A percentile compares a stretch with the other conserved stretches of the same genome.
Evolutionary conservation across 352 stramenopile genomes (phyloP).

Genomic region (Phytophthora sojae): DNA sequence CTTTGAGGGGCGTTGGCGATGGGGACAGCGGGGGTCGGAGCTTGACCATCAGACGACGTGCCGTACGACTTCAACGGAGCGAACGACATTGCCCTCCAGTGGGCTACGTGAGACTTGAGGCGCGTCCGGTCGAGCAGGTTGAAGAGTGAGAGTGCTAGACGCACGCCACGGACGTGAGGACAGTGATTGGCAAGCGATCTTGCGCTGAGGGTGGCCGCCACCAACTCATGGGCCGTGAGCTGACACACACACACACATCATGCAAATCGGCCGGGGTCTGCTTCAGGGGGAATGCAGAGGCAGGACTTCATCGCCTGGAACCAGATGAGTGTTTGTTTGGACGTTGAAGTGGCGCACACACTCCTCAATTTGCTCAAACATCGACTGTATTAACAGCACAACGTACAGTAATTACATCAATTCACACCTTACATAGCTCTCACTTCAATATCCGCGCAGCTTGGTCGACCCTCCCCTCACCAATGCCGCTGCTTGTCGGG

Average conservation of each 20-base stretch:
- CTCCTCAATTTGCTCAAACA: neutral
- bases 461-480: constrained; percentile 1
- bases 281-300: neutral
- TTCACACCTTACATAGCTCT: neutral
- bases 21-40: neutral
- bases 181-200: constrained; percentile 3
- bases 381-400: neutral
- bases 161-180: neutral
- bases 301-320: neutral
- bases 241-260: constrained; percentile 13
- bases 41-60: constrained; percentile 3
- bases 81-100: constrained; percentile 6
- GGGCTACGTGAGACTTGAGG: neutral
- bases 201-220: neutral
- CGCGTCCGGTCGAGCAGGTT: constrained; percentile 12
- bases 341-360: neutral
- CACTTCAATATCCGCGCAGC: constrained; percentile 2
- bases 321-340: neutral
- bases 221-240: neutral
- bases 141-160: constrained; percentile 17
- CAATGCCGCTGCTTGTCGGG: constrained; percentile 18
- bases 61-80: constrained; percentile 26
- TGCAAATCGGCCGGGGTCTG: constrained; percentile 3
- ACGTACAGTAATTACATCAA: too few relatives aligned
- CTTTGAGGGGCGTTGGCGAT: neutral